These are phyloP conservation scores for Saraca asoca DNA, from an alignment of 331 rosid species.

Conservation along the genomic window DNA sequence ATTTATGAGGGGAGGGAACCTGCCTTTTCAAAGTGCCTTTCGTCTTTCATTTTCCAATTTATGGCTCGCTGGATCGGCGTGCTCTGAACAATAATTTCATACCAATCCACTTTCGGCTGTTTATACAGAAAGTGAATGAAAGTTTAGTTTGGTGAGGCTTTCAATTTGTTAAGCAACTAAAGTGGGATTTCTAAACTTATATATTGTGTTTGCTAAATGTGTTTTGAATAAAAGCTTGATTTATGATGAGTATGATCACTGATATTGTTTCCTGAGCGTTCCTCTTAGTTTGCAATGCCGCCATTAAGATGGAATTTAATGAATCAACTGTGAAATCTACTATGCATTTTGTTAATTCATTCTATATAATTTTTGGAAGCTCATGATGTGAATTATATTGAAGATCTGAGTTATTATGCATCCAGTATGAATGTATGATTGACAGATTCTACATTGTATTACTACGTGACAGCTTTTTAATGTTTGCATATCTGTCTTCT, in stretches of 20 bases:
- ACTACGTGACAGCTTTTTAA: not conserved
- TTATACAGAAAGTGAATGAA: not conserved
- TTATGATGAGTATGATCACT: not conserved
- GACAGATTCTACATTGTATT: no score
- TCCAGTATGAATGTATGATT: not conserved
- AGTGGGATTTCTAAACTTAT: not conserved
- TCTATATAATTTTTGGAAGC: not conserved
- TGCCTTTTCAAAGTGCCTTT: not conserved
- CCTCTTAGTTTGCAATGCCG: not conserved
- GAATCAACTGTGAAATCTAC: not conserved
- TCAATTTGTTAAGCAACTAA: not conserved
- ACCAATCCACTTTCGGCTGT: not conserved
- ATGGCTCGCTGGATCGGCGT: not conserved
- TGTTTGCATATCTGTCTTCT: not conserved
- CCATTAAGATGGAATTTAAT: not conserved
- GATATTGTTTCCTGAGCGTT: no score
- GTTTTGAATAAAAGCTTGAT: not conserved
- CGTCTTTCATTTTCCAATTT: not conserved
- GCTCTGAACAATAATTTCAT: slow-evolving; percentile 3
- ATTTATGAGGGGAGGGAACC: not conserved
- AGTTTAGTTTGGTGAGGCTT: not conserved
- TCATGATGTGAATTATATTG: not conserved
- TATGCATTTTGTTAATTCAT: not conserved
- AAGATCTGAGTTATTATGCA: not conserved
- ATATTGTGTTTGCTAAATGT: no score